Evolutionary conservation across 106 monocot genomes (phyloP).

Genomic region (Allium fistulosum): DNA sequence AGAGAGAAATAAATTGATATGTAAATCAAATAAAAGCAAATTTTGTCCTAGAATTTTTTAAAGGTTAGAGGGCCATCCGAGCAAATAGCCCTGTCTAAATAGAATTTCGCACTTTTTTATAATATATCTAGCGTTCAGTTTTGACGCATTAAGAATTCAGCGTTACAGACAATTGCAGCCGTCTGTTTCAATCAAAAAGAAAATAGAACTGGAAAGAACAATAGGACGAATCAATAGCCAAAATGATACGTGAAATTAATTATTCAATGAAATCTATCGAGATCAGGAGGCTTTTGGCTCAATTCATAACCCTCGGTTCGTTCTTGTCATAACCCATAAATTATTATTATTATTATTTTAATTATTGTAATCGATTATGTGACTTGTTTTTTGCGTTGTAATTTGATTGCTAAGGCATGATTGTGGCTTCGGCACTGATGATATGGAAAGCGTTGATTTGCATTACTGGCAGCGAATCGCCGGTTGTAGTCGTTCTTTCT

Average conservation of each 20-base stretch:
- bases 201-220: background rate
- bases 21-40: too few species aligned
- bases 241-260: slow-evolving; percentile 10
- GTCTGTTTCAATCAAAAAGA: background rate
- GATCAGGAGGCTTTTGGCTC: slow-evolving; percentile 49
- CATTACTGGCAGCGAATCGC: slow-evolving; percentile 46
- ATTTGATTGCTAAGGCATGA: slow-evolving; percentile 25
- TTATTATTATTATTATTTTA: too few species aligned
- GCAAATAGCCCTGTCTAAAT: too few species aligned
- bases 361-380: background rate
- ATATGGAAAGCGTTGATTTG: slow-evolving; percentile 55
- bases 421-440: slow-evolving; percentile 35
- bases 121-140: too few species aligned
- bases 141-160: too few species aligned
- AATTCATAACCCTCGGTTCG: slow-evolving; percentile 58
- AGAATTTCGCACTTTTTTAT: too few species aligned
- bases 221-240: slow-evolving; percentile 22
- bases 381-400: background rate
- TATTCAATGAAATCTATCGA: slow-evolving; percentile 55
- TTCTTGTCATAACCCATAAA: background rate
- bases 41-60: too few species aligned
- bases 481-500: slow-evolving; percentile 53
- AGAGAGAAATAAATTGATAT: too few species aligned
- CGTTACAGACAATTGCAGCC: too few species aligned
- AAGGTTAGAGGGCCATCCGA: too few species aligned